Percentiles rank a stretch among this genome's conserved stretches.
phyloP scores from a whole-genome alignment of 1,284 basidiomycete species.

The Abortiporus biennis region DNA sequence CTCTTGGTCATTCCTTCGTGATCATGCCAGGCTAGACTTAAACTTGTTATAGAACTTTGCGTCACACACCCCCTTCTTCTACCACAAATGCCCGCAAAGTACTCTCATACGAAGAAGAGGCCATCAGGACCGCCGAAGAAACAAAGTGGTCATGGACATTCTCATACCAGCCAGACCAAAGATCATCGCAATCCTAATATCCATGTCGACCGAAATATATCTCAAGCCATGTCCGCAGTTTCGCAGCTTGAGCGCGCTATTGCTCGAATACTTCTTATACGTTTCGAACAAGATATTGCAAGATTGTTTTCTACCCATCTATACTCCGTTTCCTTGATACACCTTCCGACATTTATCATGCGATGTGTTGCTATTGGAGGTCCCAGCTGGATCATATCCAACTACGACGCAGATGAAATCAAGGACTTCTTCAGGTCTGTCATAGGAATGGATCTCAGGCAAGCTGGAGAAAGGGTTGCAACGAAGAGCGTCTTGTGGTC shows the following conservation, averaged over 20 bases:
- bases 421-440: slow-evolving; percentile 64
- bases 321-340: slow-evolving; percentile 52
- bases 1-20: too few species aligned
- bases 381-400: slow-evolving; percentile 59
- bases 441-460: slow-evolving; percentile 66
- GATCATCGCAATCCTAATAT: slow-evolving; percentile 35
- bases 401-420: slow-evolving; percentile 58
- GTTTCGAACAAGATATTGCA: slow-evolving; percentile 65
- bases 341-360: slow-evolving; percentile 60
- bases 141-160: slow-evolving; percentile 28
- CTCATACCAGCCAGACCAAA: slow-evolving; percentile 20
- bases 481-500: slow-evolving; percentile 74
- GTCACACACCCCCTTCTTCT: too few species aligned
- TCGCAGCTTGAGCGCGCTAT: slow-evolving; percentile 60
- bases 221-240: slow-evolving; percentile 47
- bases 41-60: too few species aligned
- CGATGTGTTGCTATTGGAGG: slow-evolving; percentile 53
- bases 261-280: slow-evolving; percentile 52
- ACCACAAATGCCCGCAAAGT: slow-evolving; percentile 64
- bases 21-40: too few species aligned
- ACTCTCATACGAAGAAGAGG: slow-evolving; percentile 66
- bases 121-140: slow-evolving; percentile 36
- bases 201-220: slow-evolving; percentile 45
- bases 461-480: slow-evolving; percentile 66
- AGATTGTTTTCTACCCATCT: slow-evolving; percentile 64